phyloP scores from a whole-genome alignment of 441 rosid genomes.

The Corymbia citriodora region DNA sequence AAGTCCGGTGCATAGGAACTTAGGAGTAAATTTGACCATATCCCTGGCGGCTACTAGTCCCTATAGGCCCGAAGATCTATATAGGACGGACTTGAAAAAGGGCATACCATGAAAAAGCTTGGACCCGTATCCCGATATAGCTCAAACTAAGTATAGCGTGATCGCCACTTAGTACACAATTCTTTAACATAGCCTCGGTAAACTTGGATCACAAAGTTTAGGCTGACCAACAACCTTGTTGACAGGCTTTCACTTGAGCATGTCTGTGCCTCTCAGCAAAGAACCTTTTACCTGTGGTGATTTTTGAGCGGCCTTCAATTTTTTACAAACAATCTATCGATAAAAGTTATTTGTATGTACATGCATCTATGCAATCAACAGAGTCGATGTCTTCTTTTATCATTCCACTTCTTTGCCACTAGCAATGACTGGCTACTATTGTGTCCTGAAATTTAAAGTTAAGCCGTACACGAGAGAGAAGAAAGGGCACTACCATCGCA shows the following conservation, averaged over 20 bases:
- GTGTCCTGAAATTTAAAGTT: neutral
- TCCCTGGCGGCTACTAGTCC: rapidly evolving
- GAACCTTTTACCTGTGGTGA: neutral
- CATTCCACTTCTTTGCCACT: neutral
- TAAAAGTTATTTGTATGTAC: no score
- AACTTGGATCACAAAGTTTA: neutral
- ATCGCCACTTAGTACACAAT: neutral
- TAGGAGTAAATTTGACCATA: neutral
- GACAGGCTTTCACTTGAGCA: neutral
- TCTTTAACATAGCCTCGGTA: neutral
- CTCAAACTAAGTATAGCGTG: neutral
- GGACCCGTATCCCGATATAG: neutral
- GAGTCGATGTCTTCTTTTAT: neutral
- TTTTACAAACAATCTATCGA: no score
- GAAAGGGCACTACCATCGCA: neutral
- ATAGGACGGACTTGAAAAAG: neutral
- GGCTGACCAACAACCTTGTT: neutral
- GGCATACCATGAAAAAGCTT: neutral
- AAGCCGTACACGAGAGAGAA: neutral
- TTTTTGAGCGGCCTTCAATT: no score
- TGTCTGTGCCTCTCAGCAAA: neutral
- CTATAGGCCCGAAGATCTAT: neutral
- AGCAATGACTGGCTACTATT: neutral
- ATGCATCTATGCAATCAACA: neutral
- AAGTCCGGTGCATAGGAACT: neutral